Conservation (phyloP, 176 grass and related monocot genomes). For the Thalia dealbata region DNA sequence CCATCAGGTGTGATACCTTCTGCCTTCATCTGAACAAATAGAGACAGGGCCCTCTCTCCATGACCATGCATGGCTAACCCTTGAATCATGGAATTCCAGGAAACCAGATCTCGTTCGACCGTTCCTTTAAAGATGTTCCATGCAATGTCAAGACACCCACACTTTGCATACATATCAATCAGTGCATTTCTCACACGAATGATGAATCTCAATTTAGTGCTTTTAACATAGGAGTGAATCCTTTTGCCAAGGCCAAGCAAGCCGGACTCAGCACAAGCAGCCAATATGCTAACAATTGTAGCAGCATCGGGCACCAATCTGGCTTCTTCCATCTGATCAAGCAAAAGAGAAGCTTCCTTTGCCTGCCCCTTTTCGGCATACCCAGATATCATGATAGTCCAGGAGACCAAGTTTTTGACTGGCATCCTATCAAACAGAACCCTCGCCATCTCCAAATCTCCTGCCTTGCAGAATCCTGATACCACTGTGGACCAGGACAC, state of each 20-base stretch:
- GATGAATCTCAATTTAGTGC: constrained; percentile 27
- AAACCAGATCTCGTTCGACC: constrained; percentile 43
- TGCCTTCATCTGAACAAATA: constrained; percentile 60
- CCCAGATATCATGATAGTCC: constrained; percentile 68
- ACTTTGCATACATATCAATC: constrained; percentile 74
- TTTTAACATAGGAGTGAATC: constrained; percentile 42
- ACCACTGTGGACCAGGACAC: constrained; percentile 64
- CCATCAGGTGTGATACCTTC: constrained; percentile 44
- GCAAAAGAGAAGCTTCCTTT: constrained; percentile 41
- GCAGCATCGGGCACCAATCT: constrained; percentile 40
- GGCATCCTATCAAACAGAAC: constrained; percentile 64
- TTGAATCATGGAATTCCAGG: constrained; percentile 73
- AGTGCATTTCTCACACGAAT: constrained; percentile 58
- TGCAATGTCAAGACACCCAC: constrained; percentile 47
- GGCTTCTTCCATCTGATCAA: constrained; percentile 46
- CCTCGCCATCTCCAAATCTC: constrained; percentile 54
- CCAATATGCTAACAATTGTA: constrained; percentile 55
- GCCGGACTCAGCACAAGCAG: constrained; percentile 61
- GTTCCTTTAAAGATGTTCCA: constrained; percentile 54
- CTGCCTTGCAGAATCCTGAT: constrained; percentile 63
- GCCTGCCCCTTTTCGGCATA: constrained; percentile 42
- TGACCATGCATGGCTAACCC: constrained; percentile 73
- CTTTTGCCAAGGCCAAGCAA: constrained; percentile 54
- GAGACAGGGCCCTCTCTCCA: constrained; percentile 35
- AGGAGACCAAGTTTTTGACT: constrained; percentile 53